Evolutionary conservation across 805 yeast species (phyloP).

Genomic region (Candida schatavii): DNA sequence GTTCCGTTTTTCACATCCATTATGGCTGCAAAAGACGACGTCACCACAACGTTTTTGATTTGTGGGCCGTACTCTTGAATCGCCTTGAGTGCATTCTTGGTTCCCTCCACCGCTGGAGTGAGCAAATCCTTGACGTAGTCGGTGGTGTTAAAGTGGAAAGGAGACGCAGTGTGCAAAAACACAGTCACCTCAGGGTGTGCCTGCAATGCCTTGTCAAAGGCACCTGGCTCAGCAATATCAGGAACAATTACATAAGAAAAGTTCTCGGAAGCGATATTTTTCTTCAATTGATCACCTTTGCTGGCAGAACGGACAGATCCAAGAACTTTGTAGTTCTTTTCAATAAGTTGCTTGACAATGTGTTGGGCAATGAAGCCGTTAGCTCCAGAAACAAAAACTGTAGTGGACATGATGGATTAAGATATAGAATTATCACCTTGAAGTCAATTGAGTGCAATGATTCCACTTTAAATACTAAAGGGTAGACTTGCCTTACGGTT

Average conservation of each 20-base stretch:
- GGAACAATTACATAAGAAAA: constrained; percentile 45
- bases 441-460: too few relatives aligned
- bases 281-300: constrained; percentile 35
- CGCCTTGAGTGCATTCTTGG: constrained; percentile 49
- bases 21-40: constrained; percentile 3
- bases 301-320: constrained; percentile 45
- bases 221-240: constrained; percentile 44
- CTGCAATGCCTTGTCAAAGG: constrained; percentile 45
- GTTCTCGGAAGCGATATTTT: constrained; percentile 22
- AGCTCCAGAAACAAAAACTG: constrained; percentile 31
- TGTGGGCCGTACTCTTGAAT: constrained; percentile 39
- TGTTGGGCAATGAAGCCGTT: constrained; percentile 50
- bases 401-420: constrained; percentile 19
- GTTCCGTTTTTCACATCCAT: constrained; percentile 26
- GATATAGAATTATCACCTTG: too few relatives aligned
- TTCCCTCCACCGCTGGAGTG: constrained; percentile 56
- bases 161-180: constrained; percentile 63
- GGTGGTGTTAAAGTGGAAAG: constrained; percentile 45
- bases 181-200: constrained; percentile 49
- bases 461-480: too few relatives aligned
- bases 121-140: constrained; percentile 50
- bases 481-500: too few relatives aligned
- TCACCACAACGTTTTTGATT: constrained; percentile 4
- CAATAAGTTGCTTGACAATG: constrained; percentile 35
- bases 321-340: constrained; percentile 40